Percentiles rank a stretch among this genome's conserved stretches.
phyloP scores from a whole-genome alignment of 2,329 filamentous ascomycete genomes.

The Aspergillus sclerotialis region DNA sequence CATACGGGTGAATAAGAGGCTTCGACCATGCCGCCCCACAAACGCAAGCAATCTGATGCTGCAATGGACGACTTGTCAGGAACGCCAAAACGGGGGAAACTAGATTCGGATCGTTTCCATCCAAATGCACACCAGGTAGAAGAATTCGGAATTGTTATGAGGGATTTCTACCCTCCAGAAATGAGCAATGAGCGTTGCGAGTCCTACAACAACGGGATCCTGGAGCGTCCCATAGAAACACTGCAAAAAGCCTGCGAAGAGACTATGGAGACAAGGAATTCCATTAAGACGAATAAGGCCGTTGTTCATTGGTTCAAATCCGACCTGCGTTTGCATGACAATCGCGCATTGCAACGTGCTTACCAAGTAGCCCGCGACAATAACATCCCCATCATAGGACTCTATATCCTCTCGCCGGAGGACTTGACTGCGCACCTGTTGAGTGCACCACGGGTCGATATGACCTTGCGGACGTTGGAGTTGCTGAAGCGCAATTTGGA shows the following conservation, averaged over 20 bases:
- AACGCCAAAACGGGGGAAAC: slow-evolving; percentile 12
- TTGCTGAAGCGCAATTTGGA: slow-evolving; percentile 60
- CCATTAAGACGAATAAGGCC: slow-evolving; percentile 49
- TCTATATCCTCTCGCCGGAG: slow-evolving; percentile 76
- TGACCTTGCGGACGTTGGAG: slow-evolving; percentile 65
- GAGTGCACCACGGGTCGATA: slow-evolving; percentile 68
- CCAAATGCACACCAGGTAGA: slow-evolving; percentile 35
- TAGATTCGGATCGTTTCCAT: slow-evolving; percentile 17
- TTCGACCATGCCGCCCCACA: slow-evolving; percentile 16
- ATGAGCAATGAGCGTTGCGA: slow-evolving; percentile 74
- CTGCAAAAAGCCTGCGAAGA: slow-evolving; percentile 56
- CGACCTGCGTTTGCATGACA: slow-evolving; percentile 69
- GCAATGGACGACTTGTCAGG: slow-evolving; percentile 4
- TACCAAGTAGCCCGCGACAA: slow-evolving; percentile 58
- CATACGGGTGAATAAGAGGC: too few species aligned
- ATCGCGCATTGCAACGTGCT: slow-evolving; percentile 62
- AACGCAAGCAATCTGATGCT: slow-evolving; percentile 18
- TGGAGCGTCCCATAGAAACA: slow-evolving; percentile 66
- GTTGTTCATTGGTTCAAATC: slow-evolving; percentile 90
- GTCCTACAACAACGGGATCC: slow-evolving; percentile 63
- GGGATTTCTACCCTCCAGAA: slow-evolving; percentile 75
- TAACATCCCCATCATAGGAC: slow-evolving; percentile 63
- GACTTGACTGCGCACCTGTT: slow-evolving; percentile 77
- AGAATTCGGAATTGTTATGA: slow-evolving; percentile 57
- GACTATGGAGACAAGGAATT: slow-evolving; percentile 49